A percentile compares a stretch with the other conserved stretches of the same genome.
These are phyloP conservation scores for Saccharomyces hybrid DNA, from an alignment of 1,139 yeast genomes.

Conservation along the genomic window DNA sequence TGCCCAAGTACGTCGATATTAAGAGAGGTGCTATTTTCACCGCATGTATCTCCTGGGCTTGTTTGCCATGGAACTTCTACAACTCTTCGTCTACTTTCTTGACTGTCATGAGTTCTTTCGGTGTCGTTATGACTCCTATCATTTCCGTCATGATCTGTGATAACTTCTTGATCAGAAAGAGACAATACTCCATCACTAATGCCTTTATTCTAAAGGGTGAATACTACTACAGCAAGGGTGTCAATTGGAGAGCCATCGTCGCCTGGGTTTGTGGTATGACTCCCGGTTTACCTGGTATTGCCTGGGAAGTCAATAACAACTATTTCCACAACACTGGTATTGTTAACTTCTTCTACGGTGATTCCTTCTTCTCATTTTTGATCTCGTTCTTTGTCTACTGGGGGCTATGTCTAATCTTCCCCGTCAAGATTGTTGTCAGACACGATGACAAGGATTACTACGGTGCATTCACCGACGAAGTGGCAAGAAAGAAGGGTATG, in stretches of 20 bases:
- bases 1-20: constrained; percentile 45
- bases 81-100: constrained; percentile 39
- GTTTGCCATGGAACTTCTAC: constrained; percentile 45
- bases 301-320: constrained; percentile 31
- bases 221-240: constrained; percentile 36
- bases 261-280: constrained; percentile 38
- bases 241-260: constrained; percentile 39
- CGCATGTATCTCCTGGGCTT: constrained; percentile 39
- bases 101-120: constrained; percentile 40
- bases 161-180: constrained; percentile 35
- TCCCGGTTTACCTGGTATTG: constrained; percentile 42
- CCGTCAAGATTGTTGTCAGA: constrained; percentile 32
- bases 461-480: constrained; percentile 35
- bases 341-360: constrained; percentile 37
- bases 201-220: constrained; percentile 35
- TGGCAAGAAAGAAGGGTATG: constrained; percentile 32
- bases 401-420: constrained; percentile 34
- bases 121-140: constrained; percentile 41
- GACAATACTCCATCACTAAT: constrained; percentile 35
- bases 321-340: constrained; percentile 33
- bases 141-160: constrained; percentile 40
- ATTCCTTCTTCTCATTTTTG: constrained; percentile 37
- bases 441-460: constrained; percentile 37
- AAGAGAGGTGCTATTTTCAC: constrained; percentile 43
- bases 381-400: constrained; percentile 37